Conservation (phyloP, 139 green algal genomes). For the Coccomyxa sp. region DNA sequence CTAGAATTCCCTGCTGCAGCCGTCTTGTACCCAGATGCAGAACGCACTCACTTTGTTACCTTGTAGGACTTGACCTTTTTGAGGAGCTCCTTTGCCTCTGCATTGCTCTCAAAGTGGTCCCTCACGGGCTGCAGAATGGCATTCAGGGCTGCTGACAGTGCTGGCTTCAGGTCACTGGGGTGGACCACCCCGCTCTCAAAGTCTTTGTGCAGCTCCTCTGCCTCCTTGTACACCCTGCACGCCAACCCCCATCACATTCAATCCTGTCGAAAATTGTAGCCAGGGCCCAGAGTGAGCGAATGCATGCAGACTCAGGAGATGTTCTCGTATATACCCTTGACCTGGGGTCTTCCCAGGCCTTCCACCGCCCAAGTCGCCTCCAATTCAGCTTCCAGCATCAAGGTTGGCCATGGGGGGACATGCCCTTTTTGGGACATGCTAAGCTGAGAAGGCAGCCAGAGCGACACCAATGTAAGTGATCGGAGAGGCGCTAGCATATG, state of each 20-base stretch:
- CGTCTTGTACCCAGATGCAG: too few species aligned
- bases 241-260: neutral
- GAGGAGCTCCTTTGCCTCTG: slow-evolving; percentile 87
- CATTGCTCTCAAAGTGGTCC: slow-evolving; percentile 93
- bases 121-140: slow-evolving; percentile 90
- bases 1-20: too few species aligned
- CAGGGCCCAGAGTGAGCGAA: neutral
- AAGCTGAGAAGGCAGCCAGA: too few species aligned
- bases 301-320: neutral
- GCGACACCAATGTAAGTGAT: too few species aligned
- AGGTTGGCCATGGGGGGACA: too few species aligned
- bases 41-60: neutral
- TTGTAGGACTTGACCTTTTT: slow-evolving; percentile 72
- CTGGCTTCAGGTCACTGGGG: slow-evolving; percentile 78
- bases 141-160: slow-evolving; percentile 78
- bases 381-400: too few species aligned
- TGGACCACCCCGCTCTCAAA: slow-evolving; percentile 76
- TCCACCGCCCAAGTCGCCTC: too few species aligned
- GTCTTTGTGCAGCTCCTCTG: slow-evolving; percentile 76
- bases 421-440: too few species aligned
- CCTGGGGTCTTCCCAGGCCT: too few species aligned
- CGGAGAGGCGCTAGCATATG: too few species aligned
- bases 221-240: slow-evolving; percentile 58
- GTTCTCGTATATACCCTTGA: too few species aligned
- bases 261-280: neutral